phyloP scores from a whole-genome alignment of 208 protist genomes.

The Balamuthia mandrillaris region DNA sequence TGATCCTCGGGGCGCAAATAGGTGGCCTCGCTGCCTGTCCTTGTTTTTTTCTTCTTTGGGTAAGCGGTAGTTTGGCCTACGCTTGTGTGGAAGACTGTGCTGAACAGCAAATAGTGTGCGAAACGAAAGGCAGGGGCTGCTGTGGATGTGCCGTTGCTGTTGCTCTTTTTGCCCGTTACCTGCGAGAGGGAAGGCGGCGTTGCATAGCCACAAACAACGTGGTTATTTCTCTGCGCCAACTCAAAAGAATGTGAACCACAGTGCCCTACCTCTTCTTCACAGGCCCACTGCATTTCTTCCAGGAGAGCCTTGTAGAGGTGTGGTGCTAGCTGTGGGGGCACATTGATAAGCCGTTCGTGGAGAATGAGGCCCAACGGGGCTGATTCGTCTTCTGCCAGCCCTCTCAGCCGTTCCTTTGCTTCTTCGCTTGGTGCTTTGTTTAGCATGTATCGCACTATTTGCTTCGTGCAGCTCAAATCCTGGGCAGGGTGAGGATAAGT shows the following conservation, averaged over 20 bases:
- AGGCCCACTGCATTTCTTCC: neutral
- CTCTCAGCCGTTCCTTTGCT: neutral
- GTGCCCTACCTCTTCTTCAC: neutral
- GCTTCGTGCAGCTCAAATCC: neutral
- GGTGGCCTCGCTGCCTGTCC: neutral
- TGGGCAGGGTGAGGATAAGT: neutral
- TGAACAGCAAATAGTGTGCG: neutral
- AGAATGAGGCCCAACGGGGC: neutral
- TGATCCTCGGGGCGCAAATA: neutral
- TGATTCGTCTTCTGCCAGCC: neutral
- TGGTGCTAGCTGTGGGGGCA: neutral
- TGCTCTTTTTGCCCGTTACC: neutral
- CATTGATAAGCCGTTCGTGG: neutral
- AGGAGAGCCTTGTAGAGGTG: constrained; percentile 6
- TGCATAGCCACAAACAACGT: neutral
- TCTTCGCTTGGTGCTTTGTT: neutral
- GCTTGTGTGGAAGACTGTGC: neutral
- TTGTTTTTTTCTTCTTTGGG: neutral
- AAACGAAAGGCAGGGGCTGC: too few species aligned
- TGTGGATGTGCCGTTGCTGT: too few species aligned
- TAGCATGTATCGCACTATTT: neutral
- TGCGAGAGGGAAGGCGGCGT: neutral
- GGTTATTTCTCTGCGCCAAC: neutral
- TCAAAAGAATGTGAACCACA: neutral
- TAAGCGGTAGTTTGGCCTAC: neutral